Conservation (phyloP, 495 filamentous ascomycete genomes). For the Xylaria curta region DNA sequence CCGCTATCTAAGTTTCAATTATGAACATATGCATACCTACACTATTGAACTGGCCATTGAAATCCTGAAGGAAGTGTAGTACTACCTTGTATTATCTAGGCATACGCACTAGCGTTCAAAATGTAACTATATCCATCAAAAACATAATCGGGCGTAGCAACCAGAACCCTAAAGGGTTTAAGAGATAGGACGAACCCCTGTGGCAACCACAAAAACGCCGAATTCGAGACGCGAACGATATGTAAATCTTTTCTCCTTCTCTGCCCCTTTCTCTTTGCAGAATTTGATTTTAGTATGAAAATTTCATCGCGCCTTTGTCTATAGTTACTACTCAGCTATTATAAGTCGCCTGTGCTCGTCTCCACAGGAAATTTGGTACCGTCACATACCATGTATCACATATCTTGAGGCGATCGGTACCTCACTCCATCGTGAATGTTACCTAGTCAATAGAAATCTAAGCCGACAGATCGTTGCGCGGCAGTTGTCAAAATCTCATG, state of each 20-base stretch:
- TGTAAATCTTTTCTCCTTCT: background rate
- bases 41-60: too few relatives aligned
- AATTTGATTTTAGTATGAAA: background rate
- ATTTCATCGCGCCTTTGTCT: background rate
- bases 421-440: background rate
- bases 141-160: background rate
- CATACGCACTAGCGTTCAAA: background rate
- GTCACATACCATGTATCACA: constrained; percentile 10
- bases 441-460: background rate
- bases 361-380: background rate
- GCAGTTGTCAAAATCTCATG: background rate
- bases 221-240: background rate
- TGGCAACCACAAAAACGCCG: background rate
- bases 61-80: too few relatives aligned
- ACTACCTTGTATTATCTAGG: background rate
- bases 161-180: background rate
- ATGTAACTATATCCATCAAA: constrained; percentile 1
- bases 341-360: background rate
- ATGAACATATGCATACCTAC: background rate
- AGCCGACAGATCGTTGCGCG: background rate
- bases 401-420: background rate
- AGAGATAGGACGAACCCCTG: background rate
- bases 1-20: background rate
- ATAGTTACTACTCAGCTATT: background rate
- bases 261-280: background rate